Conservation (phyloP, 306 rosid genomes). For the Ammopiptanthus mongolicus region DNA sequence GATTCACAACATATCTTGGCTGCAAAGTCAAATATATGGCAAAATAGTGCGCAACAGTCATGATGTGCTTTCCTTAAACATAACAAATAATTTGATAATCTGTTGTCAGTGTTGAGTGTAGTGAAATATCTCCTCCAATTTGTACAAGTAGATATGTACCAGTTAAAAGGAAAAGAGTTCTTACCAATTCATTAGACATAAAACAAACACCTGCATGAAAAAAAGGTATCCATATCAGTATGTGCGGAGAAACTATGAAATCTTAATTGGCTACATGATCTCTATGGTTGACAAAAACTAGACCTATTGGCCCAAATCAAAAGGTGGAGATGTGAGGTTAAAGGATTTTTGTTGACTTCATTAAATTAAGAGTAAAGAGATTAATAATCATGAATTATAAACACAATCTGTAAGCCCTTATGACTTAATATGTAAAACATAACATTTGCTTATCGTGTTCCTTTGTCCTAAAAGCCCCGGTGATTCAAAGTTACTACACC, state of each 20-base stretch:
- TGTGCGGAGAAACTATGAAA: neutral
- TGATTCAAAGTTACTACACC: neutral
- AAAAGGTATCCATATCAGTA: conserved; percentile 33
- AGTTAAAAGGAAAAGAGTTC: conserved; percentile 18
- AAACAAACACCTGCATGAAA: conserved; percentile 76
- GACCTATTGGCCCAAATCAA: neutral
- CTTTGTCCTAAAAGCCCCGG: neutral
- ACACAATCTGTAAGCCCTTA: neutral
- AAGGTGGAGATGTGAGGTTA: neutral
- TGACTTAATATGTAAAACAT: neutral
- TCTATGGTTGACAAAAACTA: neutral
- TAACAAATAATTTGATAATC: neutral
- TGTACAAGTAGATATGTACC: neutral
- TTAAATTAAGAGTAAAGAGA: neutral
- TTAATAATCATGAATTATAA: neutral
- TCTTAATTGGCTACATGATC: neutral
- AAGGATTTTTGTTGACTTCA: neutral
- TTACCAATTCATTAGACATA: conserved; percentile 95
- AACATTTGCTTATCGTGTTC: neutral
- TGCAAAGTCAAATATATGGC: conserved; percentile 34
- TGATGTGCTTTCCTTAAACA: neutral
- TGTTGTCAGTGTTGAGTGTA: neutral
- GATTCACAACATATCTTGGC: conserved; percentile 98
- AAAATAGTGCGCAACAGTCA: conserved; percentile 10
- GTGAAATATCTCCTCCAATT: neutral